Base-by-base conservation (phyloP, 2,329 filamentous ascomycete species). In the Botrytis squamosa region DNA sequence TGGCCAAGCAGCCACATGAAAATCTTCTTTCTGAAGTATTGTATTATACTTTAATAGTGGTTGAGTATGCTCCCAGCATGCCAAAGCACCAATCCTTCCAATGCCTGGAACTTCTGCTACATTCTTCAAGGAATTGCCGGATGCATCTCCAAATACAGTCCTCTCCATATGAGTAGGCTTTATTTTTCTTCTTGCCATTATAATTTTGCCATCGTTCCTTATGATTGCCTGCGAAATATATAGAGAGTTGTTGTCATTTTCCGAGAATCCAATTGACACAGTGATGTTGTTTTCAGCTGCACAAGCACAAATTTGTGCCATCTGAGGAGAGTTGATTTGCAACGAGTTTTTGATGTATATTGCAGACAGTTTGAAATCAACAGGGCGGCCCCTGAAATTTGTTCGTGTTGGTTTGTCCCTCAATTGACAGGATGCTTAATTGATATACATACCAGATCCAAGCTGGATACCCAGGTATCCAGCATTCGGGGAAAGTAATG, bases 1-100 rank as follows among this genome's bases (percentile, higher is more conserved):
- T 18, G 83, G 87, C 85, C 88, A 90, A 25, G 86, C 87, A 25
- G 87, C 87, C 42, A 89, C 83, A 77, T 86, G 84, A 25, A 89
- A 83, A 77, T 88, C 84, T 77, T 88, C 86, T 33, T 84, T 83
- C 62, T 84, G 83, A 22, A 83, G 83, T 73, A 82, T 83, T 8
- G 84, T 84, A 73, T 87, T 84, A 0, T 84, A 82, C 81, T 87
- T 86, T 76, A 86, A 81, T 81, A 87, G 87, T 0, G 85, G 87
- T 80, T 88, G 88, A 84, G 88, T 86, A 72, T 74, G 74, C 59
- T 76, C 73, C 75, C 86, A 88, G 82, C 86, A 88, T 79, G 86
- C 87, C 70, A 88, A 81, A 38, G 86, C 84, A 20, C 87, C 87
- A 36, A 88, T 80, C 3, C 84, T 83, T 16, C 86, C 86, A 65